phyloP scores from a whole-genome alignment of 2,329 filamentous ascomycete species.

The Neopestalotiopsis rosae region DNA sequence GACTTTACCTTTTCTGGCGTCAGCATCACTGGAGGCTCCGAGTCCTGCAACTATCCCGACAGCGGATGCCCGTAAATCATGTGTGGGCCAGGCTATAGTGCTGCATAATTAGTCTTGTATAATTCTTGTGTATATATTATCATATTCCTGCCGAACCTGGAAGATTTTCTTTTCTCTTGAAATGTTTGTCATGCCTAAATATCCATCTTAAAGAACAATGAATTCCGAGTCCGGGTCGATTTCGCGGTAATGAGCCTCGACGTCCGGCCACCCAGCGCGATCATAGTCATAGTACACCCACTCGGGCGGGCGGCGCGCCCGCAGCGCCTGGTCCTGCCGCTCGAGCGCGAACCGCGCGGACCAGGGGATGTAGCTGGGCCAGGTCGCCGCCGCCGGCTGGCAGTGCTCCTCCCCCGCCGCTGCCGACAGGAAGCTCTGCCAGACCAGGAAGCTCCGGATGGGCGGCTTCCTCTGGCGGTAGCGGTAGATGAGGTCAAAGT shows the following conservation, averaged over 20 bases:
- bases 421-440: conserved; percentile 18
- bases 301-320: conserved; percentile 12
- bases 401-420: neutral
- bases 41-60: conserved; percentile 15
- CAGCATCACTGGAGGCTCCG: conserved; percentile 15
- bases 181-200: neutral
- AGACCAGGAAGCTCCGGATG: conserved; percentile 14
- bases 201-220: conserved; percentile 7
- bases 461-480: conserved; percentile 20
- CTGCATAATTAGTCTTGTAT: neutral
- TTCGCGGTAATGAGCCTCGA: conserved; percentile 11
- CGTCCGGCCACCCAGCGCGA: conserved; percentile 15
- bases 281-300: conserved; percentile 21
- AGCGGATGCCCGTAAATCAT: neutral
- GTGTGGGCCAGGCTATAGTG: neutral
- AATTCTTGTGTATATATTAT: neutral
- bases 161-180: too few relatives aligned
- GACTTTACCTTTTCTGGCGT: conserved; percentile 13
- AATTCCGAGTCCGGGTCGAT: conserved; percentile 20
- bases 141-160: neutral
- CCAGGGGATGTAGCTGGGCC: conserved; percentile 20
- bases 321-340: conserved; percentile 15
- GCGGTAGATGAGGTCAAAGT: conserved; percentile 19
- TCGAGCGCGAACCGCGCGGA: conserved; percentile 16
- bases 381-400: neutral